phyloP scores from a whole-genome alignment of 2,329 filamentous ascomycete species.

The Aspergillus vadensis region DNA sequence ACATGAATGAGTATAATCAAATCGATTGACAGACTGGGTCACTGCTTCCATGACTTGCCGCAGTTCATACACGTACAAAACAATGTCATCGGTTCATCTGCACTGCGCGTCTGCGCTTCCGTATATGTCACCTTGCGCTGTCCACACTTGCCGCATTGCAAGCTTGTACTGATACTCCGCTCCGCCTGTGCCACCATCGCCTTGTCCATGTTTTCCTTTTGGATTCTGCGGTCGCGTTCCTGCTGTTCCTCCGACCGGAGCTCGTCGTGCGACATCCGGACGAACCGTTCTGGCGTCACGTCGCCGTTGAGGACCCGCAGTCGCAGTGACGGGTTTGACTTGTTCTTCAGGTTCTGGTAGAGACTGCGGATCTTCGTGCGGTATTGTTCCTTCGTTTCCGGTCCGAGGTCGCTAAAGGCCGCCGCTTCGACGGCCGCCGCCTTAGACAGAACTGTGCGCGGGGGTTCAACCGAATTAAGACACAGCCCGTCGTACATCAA shows the following conservation, averaged over 20 bases:
- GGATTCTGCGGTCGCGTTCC: constrained; percentile 71
- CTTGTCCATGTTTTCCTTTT: constrained; percentile 94
- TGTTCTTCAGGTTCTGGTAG: constrained; percentile 93
- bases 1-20: too few relatives aligned
- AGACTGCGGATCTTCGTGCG: constrained; percentile 87
- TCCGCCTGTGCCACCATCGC: constrained; percentile 91
- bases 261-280: constrained; percentile 85
- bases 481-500: constrained; percentile 93
- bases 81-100: constrained; percentile 77
- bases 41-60: constrained; percentile 51
- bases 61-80: constrained; percentile 53
- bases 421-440: constrained; percentile 76
- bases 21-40: constrained; percentile 7
- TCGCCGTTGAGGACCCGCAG: constrained; percentile 73
- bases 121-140: constrained; percentile 94
- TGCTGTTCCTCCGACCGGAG: constrained; percentile 84
- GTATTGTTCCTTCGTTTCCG: constrained; percentile 73
- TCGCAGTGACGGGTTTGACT: constrained; percentile 77
- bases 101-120: constrained; percentile 91
- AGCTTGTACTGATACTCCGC: constrained; percentile 82
- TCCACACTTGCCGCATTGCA: constrained; percentile 89
- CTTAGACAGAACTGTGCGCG: constrained; percentile 67
- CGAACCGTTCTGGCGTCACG: constrained; percentile 72
- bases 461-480: constrained; percentile 60
- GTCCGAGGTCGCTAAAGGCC: constrained; percentile 68